phyloP scores from a whole-genome alignment of 2,329 filamentous ascomycete species.

The Botrytis hyacinthi region DNA sequence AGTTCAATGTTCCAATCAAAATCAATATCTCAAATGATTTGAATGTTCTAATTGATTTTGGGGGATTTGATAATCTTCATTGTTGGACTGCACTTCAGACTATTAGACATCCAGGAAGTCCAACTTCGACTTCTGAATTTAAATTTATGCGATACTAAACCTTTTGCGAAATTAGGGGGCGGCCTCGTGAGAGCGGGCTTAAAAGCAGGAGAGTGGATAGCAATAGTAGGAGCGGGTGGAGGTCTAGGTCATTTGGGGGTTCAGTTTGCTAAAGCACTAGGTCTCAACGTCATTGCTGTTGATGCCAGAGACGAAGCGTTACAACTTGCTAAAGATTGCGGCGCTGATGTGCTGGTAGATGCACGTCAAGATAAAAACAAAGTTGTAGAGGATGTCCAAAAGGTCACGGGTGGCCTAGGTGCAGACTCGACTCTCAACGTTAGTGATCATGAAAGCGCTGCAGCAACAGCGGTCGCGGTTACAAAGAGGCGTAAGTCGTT shows the following conservation, averaged over 20 bases:
- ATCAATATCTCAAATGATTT: too few relatives aligned
- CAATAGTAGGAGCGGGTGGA: constrained; percentile 50
- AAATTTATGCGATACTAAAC: neutral
- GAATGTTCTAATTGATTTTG: too few relatives aligned
- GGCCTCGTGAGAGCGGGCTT: constrained; percentile 39
- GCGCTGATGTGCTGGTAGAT: constrained; percentile 54
- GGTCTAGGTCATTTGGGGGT: constrained; percentile 54
- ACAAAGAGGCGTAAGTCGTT: constrained; percentile 52
- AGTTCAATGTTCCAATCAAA: too few relatives aligned
- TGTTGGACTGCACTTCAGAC: too few relatives aligned
- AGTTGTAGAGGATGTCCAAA: constrained; percentile 48
- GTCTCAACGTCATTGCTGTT: constrained; percentile 49
- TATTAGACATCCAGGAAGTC: too few relatives aligned
- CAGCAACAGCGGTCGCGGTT: constrained; percentile 51
- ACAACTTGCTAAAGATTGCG: constrained; percentile 45
- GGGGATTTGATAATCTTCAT: too few relatives aligned
- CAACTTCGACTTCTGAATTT: too few relatives aligned
- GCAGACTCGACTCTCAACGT: constrained; percentile 54
- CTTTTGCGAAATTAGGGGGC: constrained; percentile 27
- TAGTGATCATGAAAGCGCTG: constrained; percentile 50
- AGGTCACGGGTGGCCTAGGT: constrained; percentile 48
- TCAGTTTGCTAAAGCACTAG: constrained; percentile 50
- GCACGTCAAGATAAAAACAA: constrained; percentile 48
- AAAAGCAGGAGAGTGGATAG: constrained; percentile 42
- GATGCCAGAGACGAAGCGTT: constrained; percentile 52